Base-by-base conservation (phyloP, 306 rosid species). In the Trifolium pratense region DNA sequence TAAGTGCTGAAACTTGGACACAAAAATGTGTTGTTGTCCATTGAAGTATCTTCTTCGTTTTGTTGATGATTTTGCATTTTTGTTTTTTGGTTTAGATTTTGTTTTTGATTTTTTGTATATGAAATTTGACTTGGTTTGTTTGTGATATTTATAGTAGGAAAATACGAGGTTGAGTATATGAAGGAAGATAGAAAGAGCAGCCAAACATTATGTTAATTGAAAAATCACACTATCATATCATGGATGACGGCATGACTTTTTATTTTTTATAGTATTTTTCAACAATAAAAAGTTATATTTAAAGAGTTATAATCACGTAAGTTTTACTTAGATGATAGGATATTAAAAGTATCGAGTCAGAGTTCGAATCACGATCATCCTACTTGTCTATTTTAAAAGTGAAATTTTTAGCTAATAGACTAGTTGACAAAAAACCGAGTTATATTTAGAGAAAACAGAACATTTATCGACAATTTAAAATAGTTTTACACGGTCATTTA, bases 1-100 rank as follows among this genome's bases (percentile, higher is more conserved):
- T 80, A 84, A 10, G 83, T 62, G 69, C 84, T 84, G 87, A 84
- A 84, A 36, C 87, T 84, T 39, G 80, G 87, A 64, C 82, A 68
- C 78, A 64, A 2, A 0, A 80, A 48, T 3, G 82, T 46, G 17
- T n/a, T n/a, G n/a, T n/a, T n/a, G n/a, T 68, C 84, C 74, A 46
- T 53, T 64, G 23, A 31, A 32, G 0, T 39, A 17, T 71, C 66
- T 58, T 59, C 36, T 65, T 17, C 25, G 31, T 17, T 34, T 14
- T 79, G 25, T 59, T 40, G 10, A 71, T 83, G 55, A 51, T 40
- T 71, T 78, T 75, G 72, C 62, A 76, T 64, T 57, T 57, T 46
- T 55, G 5, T 1, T 34, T 58, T 29, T 21, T 29, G 32, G 12
- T 3, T 11, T n/a, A 29, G 42, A 5, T 64, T 32, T 15, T 12